Percentiles rank a stretch among this genome's conserved stretches.
Evolutionary conservation across 129 eudicot species (phyloP).

Genomic region (Dittrichia graveolens): DNA sequence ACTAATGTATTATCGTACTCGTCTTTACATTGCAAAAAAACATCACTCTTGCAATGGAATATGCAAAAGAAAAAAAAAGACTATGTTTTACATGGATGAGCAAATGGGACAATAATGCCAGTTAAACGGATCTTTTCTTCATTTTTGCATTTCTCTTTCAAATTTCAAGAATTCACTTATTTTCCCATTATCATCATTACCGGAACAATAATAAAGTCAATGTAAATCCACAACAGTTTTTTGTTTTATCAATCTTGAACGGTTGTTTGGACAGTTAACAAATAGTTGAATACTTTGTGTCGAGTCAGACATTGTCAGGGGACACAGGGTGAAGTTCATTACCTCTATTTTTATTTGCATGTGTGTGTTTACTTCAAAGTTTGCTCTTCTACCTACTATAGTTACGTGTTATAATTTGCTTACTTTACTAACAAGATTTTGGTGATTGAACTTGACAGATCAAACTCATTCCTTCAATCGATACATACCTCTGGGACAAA

Average conservation of each 20-base stretch:
- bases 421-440: conserved; percentile 14
- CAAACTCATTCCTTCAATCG: conserved; percentile 39
- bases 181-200: not conserved
- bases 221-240: not conserved
- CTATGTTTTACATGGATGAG: too few relatives aligned
- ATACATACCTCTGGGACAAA: conserved; percentile 27
- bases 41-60: too few relatives aligned
- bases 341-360: conserved; percentile 7
- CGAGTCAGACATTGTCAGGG: conserved; percentile 13
- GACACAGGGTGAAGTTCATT: not conserved
- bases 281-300: conserved; percentile 6
- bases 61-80: too few relatives aligned
- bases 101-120: too few relatives aligned
- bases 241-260: conserved; percentile 1
- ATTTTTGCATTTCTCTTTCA: not conserved
- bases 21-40: not conserved
- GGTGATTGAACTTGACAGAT: conserved; percentile 42
- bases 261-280: conserved; percentile 1
- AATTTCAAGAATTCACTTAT: not conserved
- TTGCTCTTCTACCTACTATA: conserved; percentile 15
- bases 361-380: conserved; percentile 4
- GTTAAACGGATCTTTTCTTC: not conserved
- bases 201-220: not conserved
- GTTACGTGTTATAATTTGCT: not conserved
- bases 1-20: not conserved